These are phyloP conservation scores for Fusarium paranaense DNA, from an alignment of 2,329 filamentous ascomycete species.

Conservation along the genomic window DNA sequence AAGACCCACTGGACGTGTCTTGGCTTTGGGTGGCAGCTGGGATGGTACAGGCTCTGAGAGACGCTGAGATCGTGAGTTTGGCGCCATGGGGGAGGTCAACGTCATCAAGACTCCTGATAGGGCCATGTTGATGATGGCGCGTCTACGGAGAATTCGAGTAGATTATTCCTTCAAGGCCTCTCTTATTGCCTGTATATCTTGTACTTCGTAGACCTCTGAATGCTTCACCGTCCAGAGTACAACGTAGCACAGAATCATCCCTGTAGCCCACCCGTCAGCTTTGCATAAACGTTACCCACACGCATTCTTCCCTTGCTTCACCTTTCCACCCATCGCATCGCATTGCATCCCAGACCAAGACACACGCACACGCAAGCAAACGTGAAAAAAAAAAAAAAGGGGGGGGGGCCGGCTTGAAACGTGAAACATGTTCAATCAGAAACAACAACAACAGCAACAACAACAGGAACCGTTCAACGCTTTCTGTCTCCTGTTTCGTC, in stretches of 20 bases:
- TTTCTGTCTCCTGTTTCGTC: not conserved
- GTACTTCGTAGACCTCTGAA: not conserved
- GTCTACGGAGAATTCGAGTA: not conserved
- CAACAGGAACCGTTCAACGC: not conserved
- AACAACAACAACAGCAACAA: constrained; percentile 1
- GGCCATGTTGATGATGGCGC: not conserved
- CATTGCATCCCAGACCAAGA: not conserved
- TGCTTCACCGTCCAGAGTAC: not conserved
- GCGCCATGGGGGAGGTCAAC: not conserved
- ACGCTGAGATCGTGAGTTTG: constrained; percentile 6
- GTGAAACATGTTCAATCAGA: constrained; percentile 23
- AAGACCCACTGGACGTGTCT: constrained; percentile 26
- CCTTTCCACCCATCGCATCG: not conserved
- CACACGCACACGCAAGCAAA: not conserved
- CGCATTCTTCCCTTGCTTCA: constrained; percentile 27
- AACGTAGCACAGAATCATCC: not conserved
- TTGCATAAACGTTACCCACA: constrained; percentile 30
- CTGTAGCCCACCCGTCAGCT: constrained; percentile 17
- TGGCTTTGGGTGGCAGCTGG: not conserved
- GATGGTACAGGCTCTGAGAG: constrained; percentile 13
- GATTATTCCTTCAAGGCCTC: not conserved
- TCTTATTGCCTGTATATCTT: not conserved
- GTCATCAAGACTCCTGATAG: not conserved
- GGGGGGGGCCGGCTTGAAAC: constrained; percentile 33
- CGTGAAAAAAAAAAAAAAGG: constrained; percentile 5